Conservation (phyloP, 495 filamentous ascomycete genomes). For the Podospora appendiculata region DNA sequence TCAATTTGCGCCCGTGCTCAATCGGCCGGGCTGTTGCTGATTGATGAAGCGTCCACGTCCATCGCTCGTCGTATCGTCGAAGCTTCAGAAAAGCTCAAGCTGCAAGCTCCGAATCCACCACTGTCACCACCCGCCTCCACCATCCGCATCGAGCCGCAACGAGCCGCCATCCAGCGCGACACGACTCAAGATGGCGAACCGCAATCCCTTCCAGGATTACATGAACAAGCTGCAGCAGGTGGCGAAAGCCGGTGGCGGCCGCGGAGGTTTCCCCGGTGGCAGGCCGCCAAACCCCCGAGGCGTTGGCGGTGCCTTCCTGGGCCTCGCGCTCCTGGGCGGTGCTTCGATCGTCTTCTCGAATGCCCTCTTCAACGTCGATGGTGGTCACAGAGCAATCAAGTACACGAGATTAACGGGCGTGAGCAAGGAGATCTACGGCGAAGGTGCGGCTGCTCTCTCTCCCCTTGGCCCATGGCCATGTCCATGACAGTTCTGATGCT, state of each 20-base stretch:
- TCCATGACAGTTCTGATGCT: neutral
- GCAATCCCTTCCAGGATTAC: conserved; percentile 39
- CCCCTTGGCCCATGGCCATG: neutral
- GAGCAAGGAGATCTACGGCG: conserved; percentile 88
- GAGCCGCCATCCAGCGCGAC: neutral
- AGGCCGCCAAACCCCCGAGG: conserved; percentile 20
- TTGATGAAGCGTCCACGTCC: neutral
- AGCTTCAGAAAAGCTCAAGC: conserved; percentile 5
- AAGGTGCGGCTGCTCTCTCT: conserved; percentile 55
- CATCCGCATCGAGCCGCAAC: conserved; percentile 4
- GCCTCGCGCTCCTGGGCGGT: conserved; percentile 51
- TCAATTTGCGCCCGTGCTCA: too few relatives aligned
- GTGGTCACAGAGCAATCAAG: conserved; percentile 98
- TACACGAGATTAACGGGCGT: conserved; percentile 93
- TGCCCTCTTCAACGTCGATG: conserved; percentile 97
- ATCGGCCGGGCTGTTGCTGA: too few relatives aligned
- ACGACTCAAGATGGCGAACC: conserved; percentile 38
- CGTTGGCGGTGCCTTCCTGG: conserved; percentile 23
- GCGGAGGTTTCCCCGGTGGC: conserved; percentile 30
- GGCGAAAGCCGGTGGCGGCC: conserved; percentile 15
- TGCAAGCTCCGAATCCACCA: too few relatives aligned
- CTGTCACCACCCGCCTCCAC: conserved; percentile 10
- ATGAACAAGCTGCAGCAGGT: conserved; percentile 23
- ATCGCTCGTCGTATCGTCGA: neutral
- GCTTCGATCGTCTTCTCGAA: conserved; percentile 66